These are phyloP conservation scores for Lachancea quebecensis DNA, from an alignment of 805 yeast species.

Conservation along the genomic window DNA sequence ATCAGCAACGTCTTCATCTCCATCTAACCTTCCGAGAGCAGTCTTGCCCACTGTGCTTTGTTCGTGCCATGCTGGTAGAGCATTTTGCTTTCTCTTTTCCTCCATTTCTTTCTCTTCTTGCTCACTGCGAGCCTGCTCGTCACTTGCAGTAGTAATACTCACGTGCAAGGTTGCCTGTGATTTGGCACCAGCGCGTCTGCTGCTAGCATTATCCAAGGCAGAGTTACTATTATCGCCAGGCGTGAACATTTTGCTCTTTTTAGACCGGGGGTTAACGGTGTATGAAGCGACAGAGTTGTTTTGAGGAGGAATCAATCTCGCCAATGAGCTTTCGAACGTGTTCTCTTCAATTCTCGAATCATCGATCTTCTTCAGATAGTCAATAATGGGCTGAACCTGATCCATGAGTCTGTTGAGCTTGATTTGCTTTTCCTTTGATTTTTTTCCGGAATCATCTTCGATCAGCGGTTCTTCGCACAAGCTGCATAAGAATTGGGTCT, in stretches of 20 bases:
- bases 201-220: constrained; percentile 34
- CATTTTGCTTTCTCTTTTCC: constrained; percentile 80
- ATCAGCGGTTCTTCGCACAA: constrained; percentile 69
- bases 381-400: constrained; percentile 83
- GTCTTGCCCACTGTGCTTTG: constrained; percentile 80
- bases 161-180: constrained; percentile 86
- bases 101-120: constrained; percentile 56
- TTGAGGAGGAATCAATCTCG: constrained; percentile 79
- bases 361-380: constrained; percentile 73
- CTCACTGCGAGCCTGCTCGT: constrained; percentile 65
- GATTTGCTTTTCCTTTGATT: constrained; percentile 74
- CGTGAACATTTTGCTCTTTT: constrained; percentile 39
- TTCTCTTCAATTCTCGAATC: constrained; percentile 78
- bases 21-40: constrained; percentile 48
- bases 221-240: constrained; percentile 29
- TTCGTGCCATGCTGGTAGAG: constrained; percentile 94
- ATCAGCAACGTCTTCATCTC: constrained; percentile 37
- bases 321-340: constrained; percentile 78
- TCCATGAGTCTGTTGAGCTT: constrained; percentile 78
- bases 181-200: constrained; percentile 49
- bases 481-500: constrained; percentile 75
- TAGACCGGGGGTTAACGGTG: constrained; percentile 46
- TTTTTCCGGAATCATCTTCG: constrained; percentile 84
- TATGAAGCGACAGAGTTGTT: constrained; percentile 63
- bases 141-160: constrained; percentile 78